Percentiles rank a stretch among this genome's conserved stretches.
These are phyloP conservation scores for Ilyonectria robusta DNA, from an alignment of 2,329 filamentous ascomycete genomes.

Conservation along the genomic window DNA sequence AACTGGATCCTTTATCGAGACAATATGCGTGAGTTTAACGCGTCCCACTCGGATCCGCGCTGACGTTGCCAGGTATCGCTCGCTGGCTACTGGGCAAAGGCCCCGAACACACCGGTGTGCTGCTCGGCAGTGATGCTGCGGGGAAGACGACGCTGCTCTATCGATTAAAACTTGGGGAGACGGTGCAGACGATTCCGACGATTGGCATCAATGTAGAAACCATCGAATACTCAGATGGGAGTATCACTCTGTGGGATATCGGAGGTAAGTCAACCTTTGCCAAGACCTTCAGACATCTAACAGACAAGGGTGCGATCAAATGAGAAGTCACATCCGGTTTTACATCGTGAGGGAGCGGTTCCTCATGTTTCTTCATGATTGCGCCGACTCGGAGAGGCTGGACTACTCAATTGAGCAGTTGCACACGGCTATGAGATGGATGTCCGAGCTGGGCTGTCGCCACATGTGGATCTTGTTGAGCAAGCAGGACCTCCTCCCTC, in stretches of 20 bases:
- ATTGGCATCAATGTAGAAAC: conserved; percentile 97
- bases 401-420: conserved; percentile 48
- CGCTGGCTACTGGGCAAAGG: conserved; percentile 41
- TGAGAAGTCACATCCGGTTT: conserved; percentile 46
- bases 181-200: conserved; percentile 94
- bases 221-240: conserved; percentile 57
- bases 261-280: conserved; percentile 40
- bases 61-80: conserved; percentile 38
- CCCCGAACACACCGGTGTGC: conserved; percentile 37
- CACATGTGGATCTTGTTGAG: conserved; percentile 51
- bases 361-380: conserved; percentile 50
- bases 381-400: conserved; percentile 42
- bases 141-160: conserved; percentile 86
- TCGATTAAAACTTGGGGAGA: conserved; percentile 89
- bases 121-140: conserved; percentile 52
- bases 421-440: conserved; percentile 36
- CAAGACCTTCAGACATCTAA: rapidly evolving
- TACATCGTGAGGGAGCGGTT: conserved; percentile 47
- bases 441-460: conserved; percentile 35
- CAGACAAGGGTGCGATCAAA: conserved; percentile 46
- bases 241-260: conserved; percentile 48
- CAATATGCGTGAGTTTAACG: conserved; percentile 38
- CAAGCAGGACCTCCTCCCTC: conserved; percentile 49
- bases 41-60: neutral
- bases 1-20: neutral